A percentile compares a stretch with the other conserved stretches of the same genome.
These are phyloP conservation scores for Termitomyces sp. DNA, from an alignment of 768 basidiomycete genomes.

Conservation along the genomic window DNA sequence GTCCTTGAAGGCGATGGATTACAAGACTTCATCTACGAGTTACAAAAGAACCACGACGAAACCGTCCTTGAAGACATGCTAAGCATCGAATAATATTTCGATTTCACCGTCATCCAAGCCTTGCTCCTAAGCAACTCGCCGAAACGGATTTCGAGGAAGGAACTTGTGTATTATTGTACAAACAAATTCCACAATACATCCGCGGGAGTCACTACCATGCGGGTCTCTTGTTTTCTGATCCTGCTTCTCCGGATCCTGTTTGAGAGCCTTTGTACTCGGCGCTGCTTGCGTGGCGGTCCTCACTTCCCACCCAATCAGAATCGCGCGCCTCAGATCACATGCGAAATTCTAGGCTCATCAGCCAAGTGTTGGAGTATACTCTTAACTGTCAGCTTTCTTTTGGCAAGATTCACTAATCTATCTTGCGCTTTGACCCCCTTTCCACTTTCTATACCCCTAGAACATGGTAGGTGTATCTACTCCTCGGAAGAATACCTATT, in stretches of 20 bases:
- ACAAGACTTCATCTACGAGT: conserved; percentile 49
- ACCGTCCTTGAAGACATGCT: conserved; percentile 18
- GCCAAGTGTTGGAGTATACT: too few species aligned
- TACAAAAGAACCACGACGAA: conserved; percentile 52
- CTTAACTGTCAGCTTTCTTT: not conserved
- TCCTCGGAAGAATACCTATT: not conserved
- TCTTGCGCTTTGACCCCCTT: not conserved
- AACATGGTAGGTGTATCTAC: not conserved
- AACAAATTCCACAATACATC: not conserved
- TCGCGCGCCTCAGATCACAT: too few species aligned
- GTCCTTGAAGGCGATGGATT: conserved; percentile 66
- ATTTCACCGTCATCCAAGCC: not conserved
- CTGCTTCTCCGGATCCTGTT: not conserved
- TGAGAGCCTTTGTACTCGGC: not conserved
- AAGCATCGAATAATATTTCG: not conserved
- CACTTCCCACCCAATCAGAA: too few species aligned
- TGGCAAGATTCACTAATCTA: too few species aligned
- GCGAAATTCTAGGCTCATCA: too few species aligned
- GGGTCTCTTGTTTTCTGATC: too few species aligned
- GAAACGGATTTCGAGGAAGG: not conserved
- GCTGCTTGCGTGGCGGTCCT: too few species aligned
- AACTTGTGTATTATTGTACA: not conserved
- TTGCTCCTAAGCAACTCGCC: not conserved
- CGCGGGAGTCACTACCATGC: not conserved
- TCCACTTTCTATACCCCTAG: not conserved